phyloP scores from a whole-genome alignment of 352 stramenopile genomes.

The Blastocystis sp. region DNA sequence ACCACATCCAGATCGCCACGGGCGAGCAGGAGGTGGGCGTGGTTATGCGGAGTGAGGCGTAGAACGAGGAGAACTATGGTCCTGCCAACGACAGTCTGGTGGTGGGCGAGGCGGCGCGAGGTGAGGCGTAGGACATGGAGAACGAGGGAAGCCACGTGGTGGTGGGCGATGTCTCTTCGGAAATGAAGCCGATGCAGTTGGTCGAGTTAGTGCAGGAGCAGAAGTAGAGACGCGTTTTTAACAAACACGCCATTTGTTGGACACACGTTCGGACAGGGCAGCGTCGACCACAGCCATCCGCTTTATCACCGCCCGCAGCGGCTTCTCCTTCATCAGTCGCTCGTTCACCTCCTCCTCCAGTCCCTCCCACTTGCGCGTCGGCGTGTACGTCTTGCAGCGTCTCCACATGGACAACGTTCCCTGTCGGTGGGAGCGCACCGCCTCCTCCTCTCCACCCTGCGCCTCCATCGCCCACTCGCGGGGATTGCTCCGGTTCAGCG shows the following conservation, averaged over 20 bases:
- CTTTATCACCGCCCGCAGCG: conserved; percentile 28
- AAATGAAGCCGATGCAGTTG: conserved; percentile 49
- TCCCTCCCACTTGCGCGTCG: not conserved
- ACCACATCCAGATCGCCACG: conserved; percentile 60
- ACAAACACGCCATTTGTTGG: conserved; percentile 10
- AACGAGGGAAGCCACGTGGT: conserved; percentile 10
- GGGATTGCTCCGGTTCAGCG: not conserved
- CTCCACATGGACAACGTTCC: not conserved
- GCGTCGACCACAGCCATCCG: not conserved
- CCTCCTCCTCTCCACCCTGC: not conserved
- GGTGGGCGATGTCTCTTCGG: conserved; percentile 31
- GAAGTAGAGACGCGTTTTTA: not conserved
- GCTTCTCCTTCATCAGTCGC: not conserved
- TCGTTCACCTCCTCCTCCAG: not conserved
- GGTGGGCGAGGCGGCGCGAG: not conserved
- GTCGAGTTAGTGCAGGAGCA: conserved; percentile 23
- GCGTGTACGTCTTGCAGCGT: not conserved
- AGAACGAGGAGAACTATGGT: not conserved
- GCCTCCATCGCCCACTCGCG: not conserved
- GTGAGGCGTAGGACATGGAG: conserved; percentile 44
- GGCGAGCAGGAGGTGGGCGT: conserved; percentile 4
- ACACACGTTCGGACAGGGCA: not conserved
- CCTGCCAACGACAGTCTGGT: not conserved
- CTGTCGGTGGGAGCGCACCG: not conserved
- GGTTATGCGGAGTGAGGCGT: not conserved